phyloP scores from a whole-genome alignment of 768 basidiomycete genomes.

The Auriscalpium vulgare region DNA sequence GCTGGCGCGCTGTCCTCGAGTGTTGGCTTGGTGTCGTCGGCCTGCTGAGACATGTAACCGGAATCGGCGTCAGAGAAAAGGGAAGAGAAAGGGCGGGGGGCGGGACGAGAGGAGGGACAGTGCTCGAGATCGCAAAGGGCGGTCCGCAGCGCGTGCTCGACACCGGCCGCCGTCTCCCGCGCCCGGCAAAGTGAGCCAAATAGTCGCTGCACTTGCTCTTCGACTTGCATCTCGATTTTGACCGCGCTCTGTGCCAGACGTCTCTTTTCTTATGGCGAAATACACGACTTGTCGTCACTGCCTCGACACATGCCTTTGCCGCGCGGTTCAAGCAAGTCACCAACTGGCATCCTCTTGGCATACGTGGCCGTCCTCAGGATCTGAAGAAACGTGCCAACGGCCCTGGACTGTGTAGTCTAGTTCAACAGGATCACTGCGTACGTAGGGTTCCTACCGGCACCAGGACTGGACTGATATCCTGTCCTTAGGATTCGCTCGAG shows the following conservation, averaged over 20 bases:
- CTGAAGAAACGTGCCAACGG: too few species aligned
- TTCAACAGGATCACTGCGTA: too few species aligned
- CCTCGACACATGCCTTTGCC: neutral
- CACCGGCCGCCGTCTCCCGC: neutral
- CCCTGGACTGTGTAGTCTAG: too few species aligned
- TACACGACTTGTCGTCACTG: neutral
- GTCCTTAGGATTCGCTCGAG: too few species aligned
- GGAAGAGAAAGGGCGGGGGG: neutral
- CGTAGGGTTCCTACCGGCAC: too few species aligned
- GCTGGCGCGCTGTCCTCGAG: neutral
- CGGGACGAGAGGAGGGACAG: neutral
- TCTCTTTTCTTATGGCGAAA: neutral
- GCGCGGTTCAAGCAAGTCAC: too few species aligned
- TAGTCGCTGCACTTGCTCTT: neutral
- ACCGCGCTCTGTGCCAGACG: neutral
- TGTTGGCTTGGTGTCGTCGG: neutral
- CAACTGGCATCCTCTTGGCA: too few species aligned
- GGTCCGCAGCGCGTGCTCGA: neutral
- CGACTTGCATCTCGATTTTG: neutral
- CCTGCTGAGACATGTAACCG: conserved; percentile 8
- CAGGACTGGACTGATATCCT: too few species aligned
- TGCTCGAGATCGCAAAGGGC: conserved; percentile 1
- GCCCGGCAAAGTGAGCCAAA: conserved; percentile 4
- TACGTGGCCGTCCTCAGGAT: too few species aligned
- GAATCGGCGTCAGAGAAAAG: neutral